These are phyloP conservation scores for Aspergillus baeticus DNA, from an alignment of 495 filamentous ascomycete genomes.

Conservation along the genomic window DNA sequence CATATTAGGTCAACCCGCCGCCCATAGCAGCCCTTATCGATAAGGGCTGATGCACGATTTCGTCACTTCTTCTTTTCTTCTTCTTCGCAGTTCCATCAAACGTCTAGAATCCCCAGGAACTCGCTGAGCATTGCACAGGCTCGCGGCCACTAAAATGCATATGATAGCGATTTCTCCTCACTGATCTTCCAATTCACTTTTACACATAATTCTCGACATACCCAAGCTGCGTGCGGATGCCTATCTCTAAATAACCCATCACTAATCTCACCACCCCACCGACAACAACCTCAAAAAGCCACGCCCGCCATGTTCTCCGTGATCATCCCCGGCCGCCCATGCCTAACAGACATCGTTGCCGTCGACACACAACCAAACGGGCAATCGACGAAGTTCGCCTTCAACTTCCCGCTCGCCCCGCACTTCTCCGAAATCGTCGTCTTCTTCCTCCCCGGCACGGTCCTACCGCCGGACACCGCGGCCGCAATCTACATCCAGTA, in stretches of 20 bases:
- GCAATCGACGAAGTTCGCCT: slow-evolving; percentile 66
- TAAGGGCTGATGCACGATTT: slow-evolving; percentile 26
- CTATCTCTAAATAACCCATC: not conserved
- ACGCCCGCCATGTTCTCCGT: slow-evolving; percentile 52
- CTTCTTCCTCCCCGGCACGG: slow-evolving; percentile 80
- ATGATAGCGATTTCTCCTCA: not conserved
- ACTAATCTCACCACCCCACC: not conserved
- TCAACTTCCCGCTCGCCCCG: slow-evolving; percentile 56
- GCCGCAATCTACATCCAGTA: slow-evolving; percentile 87
- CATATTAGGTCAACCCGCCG: not conserved
- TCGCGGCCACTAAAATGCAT: not conserved
- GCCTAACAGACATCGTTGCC: slow-evolving; percentile 59
- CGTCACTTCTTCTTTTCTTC: slow-evolving; percentile 18
- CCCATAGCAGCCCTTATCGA: slow-evolving; percentile 25
- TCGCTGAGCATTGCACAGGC: not conserved
- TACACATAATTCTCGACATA: not conserved
- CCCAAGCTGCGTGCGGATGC: not conserved
- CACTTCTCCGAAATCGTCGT: slow-evolving; percentile 78
- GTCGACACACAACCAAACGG: slow-evolving; percentile 46
- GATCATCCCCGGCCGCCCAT: slow-evolving; percentile 55
- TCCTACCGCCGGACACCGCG: slow-evolving; percentile 71
- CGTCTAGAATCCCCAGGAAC: slow-evolving; percentile 20
- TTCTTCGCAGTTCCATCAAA: slow-evolving; percentile 27
- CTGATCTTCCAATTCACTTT: not conserved
- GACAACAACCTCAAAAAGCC: no score